Evolutionary conservation across 164 flowering plant species (phyloP), one percentile per base, ranked within the genome.

Genomic region (Houttuynia cordata): DNA sequence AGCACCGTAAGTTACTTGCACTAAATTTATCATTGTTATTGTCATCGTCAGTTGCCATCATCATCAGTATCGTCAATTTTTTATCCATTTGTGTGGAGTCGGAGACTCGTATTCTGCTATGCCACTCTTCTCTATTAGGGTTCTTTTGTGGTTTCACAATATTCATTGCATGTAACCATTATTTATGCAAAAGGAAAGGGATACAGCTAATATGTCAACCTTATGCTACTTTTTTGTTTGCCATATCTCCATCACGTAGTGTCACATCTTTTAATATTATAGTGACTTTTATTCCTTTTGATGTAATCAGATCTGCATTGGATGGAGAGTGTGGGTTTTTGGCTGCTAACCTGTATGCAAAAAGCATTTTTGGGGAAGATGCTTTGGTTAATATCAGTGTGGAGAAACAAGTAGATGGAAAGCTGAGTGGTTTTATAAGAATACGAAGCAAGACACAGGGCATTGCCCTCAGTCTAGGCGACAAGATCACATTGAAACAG

Each of bases 401-500:
- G 9, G 98, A 93, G 76, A 93, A 87, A 61, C 96, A 86, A 68
- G 64, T 74, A 22, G 97, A 90, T 60, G 87, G 86, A 7, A 90
- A 87, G 70, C 81, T 93, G n/a, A 86, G 89, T 63, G 97, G 98
- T 13, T 93, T 86, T 75, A 93, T 93, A 56, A 76, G 98, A 67
- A 93, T 93, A 70, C 81, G 98, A 72, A 93, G 97, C 76, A 93
- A 93, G 67, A 93, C 97, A 22, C 98, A 93, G 62, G 97, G 97
- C 21, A 88, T 88, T 55, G 97, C 97, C 56, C 88, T 91, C 47
- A 91, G 95, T 73, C 81, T 91, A 51, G 97, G 97, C n/a, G 96
- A 91, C 77, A 91, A 91, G 77, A 91, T 91, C 71, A 91, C 97
- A n/a, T 81, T 91, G 61, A 91, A 91, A 67, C 97, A 91, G 76